Base-by-base conservation (phyloP, 306 rosid species). In the Sechiopsis laciniata region DNA sequence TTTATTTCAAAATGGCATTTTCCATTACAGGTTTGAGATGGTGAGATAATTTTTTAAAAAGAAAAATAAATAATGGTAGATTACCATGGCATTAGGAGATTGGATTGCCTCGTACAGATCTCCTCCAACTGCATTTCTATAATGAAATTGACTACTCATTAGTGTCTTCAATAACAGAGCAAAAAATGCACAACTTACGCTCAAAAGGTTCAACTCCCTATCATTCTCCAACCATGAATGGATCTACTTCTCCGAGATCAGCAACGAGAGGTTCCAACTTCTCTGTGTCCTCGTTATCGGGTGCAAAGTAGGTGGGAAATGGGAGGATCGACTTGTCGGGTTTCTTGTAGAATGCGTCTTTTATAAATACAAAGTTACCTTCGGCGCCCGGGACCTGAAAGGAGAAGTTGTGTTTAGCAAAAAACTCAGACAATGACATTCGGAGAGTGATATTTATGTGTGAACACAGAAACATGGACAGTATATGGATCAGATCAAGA, bases 331-430 rank as follows among this genome's bases (percentile, higher is more conserved):
- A 82, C 58, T 75, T 58, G 40, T 91, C 74, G 2, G 96, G 97
- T 85, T 88, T 91, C 83, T 83, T 87, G 77, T 77, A 89, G 73
- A 89, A 77, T 2, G 97, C 86, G 19, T 95, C 99, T 80, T 83
- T 95, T 68, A 95, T 85, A 75, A 86, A 95, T 59, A 95, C 92
- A 73, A 95, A 95, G 87, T 88, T 91, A 67, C 97, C 99, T 79
- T 89, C 85, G 9, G 99, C 95, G 50, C 99, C 97, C 0, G 99
- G 99, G 69, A 91, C 92, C 99, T 95, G 88, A 57, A 69, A 75
- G 26, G 26, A 17, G 53, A 20, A n/a, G 70, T 6, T 37, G 13
- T 62, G 69, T n/a, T 20, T 21, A 62, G 45, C 66, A 78, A 45
- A 79, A 79, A 77, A 5, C 55, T 76, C 37, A 55, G 29, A 78